Evolutionary conservation across 108 stramenopile species (phyloP).

Genomic region (Cyclostephanos invisitatus): DNA sequence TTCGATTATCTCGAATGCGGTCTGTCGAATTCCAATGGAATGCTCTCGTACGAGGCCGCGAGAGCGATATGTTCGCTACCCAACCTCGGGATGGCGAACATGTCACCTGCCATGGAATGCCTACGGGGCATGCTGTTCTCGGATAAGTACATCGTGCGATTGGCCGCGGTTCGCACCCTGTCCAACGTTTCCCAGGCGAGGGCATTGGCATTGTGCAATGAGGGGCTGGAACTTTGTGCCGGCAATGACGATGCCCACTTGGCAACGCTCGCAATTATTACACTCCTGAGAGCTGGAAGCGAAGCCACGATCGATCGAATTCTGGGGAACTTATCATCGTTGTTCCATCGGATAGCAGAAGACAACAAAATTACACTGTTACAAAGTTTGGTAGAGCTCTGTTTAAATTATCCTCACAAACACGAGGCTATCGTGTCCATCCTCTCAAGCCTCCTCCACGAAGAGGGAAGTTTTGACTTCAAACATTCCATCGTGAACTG

Average conservation of each 20-base stretch:
- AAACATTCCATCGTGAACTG: slow-evolving; percentile 85
- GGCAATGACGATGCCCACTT: slow-evolving; percentile 94
- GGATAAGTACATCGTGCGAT: slow-evolving; percentile 92
- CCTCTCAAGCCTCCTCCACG: slow-evolving; percentile 81
- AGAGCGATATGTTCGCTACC: slow-evolving; percentile 94
- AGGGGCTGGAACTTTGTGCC: slow-evolving; percentile 96
- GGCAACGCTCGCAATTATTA: slow-evolving; percentile 98
- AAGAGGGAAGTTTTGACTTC: slow-evolving; percentile 88
- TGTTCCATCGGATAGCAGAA: slow-evolving; percentile 97
- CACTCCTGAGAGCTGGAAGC: slow-evolving; percentile 98
- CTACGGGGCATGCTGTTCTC: slow-evolving; percentile 93
- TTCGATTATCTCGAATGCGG: slow-evolving; percentile 94
- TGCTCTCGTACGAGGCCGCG: slow-evolving; percentile 99
- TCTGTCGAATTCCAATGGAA: slow-evolving; percentile 91
- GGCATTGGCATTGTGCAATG: slow-evolving; percentile 95
- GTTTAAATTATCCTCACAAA: slow-evolving; percentile 82
- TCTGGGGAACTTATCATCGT: slow-evolving; percentile 97
- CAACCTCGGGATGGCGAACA: slow-evolving; percentile 88
- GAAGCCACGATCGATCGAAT: slow-evolving; percentile 94
- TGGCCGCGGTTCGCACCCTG: slow-evolving; percentile 95
- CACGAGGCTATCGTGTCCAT: slow-evolving; percentile 79
- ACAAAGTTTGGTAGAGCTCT: slow-evolving; percentile 72
- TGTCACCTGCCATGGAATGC: slow-evolving; percentile 94
- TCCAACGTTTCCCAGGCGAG: slow-evolving; percentile 92
- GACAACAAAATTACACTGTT: slow-evolving; percentile 96